Evolutionary conservation across 2,329 filamentous ascomycete genomes (phyloP), one percentile per base, ranked within the genome.

Genomic region (Trichophyton equinum): DNA sequence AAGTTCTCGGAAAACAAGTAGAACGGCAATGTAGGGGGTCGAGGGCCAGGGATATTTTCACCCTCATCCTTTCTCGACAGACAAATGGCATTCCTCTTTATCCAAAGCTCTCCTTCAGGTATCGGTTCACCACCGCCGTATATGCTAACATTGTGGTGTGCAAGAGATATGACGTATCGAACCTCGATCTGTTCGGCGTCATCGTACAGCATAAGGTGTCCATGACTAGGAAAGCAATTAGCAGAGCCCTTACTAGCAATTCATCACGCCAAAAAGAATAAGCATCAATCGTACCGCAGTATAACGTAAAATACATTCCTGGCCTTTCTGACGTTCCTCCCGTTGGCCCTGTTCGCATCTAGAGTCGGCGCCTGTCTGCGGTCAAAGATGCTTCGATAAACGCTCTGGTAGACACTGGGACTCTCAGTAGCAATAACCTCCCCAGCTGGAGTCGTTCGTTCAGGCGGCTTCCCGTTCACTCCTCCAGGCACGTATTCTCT

Each of bases 381-480:
- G 68, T 96, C 91, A 71, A 99, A 97, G 64, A 99, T 87, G 72
- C 88, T 96, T 71, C 91, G 81, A 75, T 99, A 99, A 90, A 99
- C 96, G 72, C 88, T 88, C 80, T 97, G 94, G 74, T 97, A 97
- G 42, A 99, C 92, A 72, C 92, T 96, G 61, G 88, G 91, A 69
- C 90, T 95, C 61, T 91, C 87, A 47, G 87, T 79, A 38, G 86
- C 84, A 51, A 94, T 85, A 15, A 88, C 86, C 61, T 87, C 85
- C 18, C 89, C 90, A 11, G 89, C 83, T 4, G 91, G 89, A 0
- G 89, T 92, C 36, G 85, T 84, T 63, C 90, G 83, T 75, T 96
- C 91, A 62, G 92, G 91, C 4, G 91, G 91, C 75, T 92, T 95
- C 63, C 90, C 89, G 77, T 95, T 95, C 73, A 95, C 86, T 47